Base-by-base conservation (phyloP, 148 eudicot genomes). In the Silene uniflora region DNA sequence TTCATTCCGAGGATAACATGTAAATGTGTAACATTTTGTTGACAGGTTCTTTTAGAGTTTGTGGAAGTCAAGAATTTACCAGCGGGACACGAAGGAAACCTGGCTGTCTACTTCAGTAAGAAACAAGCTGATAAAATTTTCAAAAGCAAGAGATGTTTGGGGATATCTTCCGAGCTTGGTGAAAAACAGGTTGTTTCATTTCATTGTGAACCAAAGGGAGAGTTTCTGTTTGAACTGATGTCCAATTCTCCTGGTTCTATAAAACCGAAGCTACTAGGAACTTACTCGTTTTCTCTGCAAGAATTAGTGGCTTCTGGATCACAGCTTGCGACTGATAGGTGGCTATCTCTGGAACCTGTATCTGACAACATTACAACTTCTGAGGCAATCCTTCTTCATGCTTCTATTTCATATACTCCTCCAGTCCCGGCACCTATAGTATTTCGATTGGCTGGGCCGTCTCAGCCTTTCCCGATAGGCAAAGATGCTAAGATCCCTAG, bases 1-100 rank as follows among this genome's bases (percentile, higher is more conserved):
- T n/a, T n/a, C n/a, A n/a, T n/a, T n/a, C n/a, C n/a, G n/a, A n/a
- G n/a, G n/a, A n/a, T n/a, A n/a, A n/a, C n/a, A n/a, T n/a, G n/a
- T n/a, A n/a, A n/a, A n/a, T n/a, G n/a, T n/a, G n/a, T n/a, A n/a
- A n/a, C n/a, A n/a, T n/a, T 27, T n/a, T 0, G 0, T 39, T 18
- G 39, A 18, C 86, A 95, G 98, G 92, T 86, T 61, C 72, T 89
- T 86, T 61, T 95, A 84, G 96, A 95, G 84, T 83, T 92, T 84
- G 87, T 92, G 42, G 85, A 80, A 23, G 77, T 95, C 65, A 88
- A 85, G 83, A 90, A 92, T 79, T 58, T 89, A 7, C 91, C 92
- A 23, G 88, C 82, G 62, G 80, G 74, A 35, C 87, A 84, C 73
- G 87, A 85, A 77, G 89, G 92, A 77, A 86, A 74, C 35, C 67